These are phyloP conservation scores for Fusarium solani-melongenae DNA, from an alignment of 2,329 filamentous ascomycete species.

Conservation along the genomic window DNA sequence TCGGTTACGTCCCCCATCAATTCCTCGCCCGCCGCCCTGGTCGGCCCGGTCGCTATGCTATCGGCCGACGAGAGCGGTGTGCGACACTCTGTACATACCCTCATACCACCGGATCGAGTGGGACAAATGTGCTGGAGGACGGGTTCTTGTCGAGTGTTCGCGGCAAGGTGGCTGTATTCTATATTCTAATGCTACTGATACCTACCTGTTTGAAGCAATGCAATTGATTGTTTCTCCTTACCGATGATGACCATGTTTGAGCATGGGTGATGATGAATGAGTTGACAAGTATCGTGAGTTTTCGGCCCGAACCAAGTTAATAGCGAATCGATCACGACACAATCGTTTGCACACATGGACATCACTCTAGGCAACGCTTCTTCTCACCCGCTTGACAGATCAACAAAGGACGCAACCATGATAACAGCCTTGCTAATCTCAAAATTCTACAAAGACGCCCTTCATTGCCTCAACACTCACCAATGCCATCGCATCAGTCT, in stretches of 20 bases:
- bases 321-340: background rate
- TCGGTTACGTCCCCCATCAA: constrained; percentile 40
- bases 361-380: background rate
- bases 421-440: background rate
- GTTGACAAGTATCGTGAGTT: background rate
- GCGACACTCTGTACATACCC: constrained; percentile 42
- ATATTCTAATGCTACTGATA: constrained; percentile 51
- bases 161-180: constrained; percentile 44
- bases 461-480: background rate
- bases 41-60: background rate
- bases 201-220: constrained; percentile 46
- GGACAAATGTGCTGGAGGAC: constrained; percentile 44
- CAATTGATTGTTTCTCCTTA: constrained; percentile 23
- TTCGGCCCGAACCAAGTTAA: background rate
- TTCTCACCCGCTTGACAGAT: background rate
- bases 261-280: background rate
- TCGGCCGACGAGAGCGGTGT: constrained; percentile 20
- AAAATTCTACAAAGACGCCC: background rate
- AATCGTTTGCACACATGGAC: background rate
- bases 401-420: background rate
- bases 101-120: constrained; percentile 36
- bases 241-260: background rate
- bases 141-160: constrained; percentile 47
- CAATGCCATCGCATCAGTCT: background rate
- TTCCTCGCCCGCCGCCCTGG: constrained; percentile 28